Evolutionary conservation across 2,329 filamentous ascomycete species (phyloP), one percentile per base, ranked within the genome.

Genomic region (Alternaria metachromatica): DNA sequence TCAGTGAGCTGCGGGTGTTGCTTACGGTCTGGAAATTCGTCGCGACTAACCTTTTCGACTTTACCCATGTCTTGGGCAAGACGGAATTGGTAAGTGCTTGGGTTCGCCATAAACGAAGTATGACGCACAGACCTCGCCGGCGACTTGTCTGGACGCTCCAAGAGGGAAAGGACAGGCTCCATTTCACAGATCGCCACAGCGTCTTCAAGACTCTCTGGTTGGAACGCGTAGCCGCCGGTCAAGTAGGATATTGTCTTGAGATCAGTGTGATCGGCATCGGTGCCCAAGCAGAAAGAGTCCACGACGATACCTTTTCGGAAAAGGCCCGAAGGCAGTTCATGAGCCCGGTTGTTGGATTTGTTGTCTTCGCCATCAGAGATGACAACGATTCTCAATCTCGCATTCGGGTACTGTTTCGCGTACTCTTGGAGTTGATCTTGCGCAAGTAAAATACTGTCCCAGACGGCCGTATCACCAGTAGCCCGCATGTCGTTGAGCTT

Each of bases 211-310:
- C 66, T 75, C 4, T 61, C 65, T 1, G 79, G 80, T 6, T 75
- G 66, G 67, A 82, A 82, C 15, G 72, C 76, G 58, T 81, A 82
- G 4, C 78, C 77, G 8, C 76, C 76, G 1, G 76, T 76, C 20
- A 78, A 41, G 59, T 73, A 72, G 0, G 77, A 79, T 0, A 81
- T 30, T 0, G 73, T 70, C 10, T 68, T 66, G 3, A 82, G 66
- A 9, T 73, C 68, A 2, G 13, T 28, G 48, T 77, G 78, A 12
- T 72, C 49, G 8, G 10, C 2, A 9, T 71, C 74, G 5, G 67
- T 46, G 2, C 77, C 79, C 8, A 82, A 60, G 25, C 71, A 75
- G 48, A 81, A 73, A 0, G 72, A 79, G 59, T 82, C 81, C 1
- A 82, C 67, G 15, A 75, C 68, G 26, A 81, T 70, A 3, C 71